Conservation (phyloP, 2,329 filamentous ascomycete genomes). For the Berkeleyomyces rouxiae region DNA sequence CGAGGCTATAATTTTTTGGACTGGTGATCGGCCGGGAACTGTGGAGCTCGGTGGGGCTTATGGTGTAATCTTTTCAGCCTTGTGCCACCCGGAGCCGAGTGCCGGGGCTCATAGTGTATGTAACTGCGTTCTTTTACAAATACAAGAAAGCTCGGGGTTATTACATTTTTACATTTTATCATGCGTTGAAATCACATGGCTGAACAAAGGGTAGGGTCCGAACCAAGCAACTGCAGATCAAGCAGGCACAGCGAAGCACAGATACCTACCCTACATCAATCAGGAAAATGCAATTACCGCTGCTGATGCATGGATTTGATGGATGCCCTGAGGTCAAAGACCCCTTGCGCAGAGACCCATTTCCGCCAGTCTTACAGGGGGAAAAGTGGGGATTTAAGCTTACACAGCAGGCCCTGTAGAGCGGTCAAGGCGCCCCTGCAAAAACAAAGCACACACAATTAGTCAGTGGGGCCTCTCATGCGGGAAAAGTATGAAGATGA, state of each 20-base stretch:
- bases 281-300: background rate
- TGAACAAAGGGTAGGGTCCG: too few species aligned
- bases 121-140: too few species aligned
- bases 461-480: background rate
- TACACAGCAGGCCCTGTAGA: background rate
- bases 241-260: background rate
- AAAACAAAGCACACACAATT: background rate
- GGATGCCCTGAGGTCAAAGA: too few species aligned
- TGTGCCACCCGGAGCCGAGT: too few species aligned
- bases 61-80: too few species aligned
- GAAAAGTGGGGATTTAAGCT: background rate
- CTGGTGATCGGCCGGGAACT: too few species aligned
- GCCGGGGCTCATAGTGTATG: too few species aligned
- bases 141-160: too few species aligned
- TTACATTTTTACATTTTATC: too few species aligned
- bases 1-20: too few species aligned
- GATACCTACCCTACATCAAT: background rate
- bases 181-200: too few species aligned
- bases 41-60: too few species aligned
- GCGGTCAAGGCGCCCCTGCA: background rate
- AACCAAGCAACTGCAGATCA: background rate
- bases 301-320: background rate
- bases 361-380: background rate
- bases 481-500: background rate
- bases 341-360: background rate